These are phyloP conservation scores for Dianthus caryophyllus DNA, from an alignment of 148 eudicot genomes.

Conservation along the genomic window DNA sequence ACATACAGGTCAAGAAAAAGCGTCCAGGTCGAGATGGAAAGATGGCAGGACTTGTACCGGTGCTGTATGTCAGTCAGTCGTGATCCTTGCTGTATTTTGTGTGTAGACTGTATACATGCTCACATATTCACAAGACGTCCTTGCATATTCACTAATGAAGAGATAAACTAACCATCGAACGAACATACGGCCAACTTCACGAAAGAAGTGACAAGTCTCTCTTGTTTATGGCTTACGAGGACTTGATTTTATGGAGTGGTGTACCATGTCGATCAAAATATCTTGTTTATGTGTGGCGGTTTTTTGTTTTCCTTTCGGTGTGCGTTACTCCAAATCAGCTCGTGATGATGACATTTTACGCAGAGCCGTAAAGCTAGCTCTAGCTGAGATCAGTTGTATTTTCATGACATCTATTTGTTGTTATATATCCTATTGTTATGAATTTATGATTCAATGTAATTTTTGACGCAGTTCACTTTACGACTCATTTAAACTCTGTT, in stretches of 20 bases:
- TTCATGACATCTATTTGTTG: too few relatives aligned
- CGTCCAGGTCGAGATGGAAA: constrained; percentile 93
- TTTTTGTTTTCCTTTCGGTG: background rate
- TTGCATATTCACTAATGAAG: background rate
- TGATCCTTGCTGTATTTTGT: constrained; percentile 26
- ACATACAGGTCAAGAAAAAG: constrained; percentile 88
- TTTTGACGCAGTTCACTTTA: background rate
- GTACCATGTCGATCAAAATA: background rate
- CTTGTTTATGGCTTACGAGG: background rate
- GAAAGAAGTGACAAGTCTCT: background rate
- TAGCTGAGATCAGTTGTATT: background rate
- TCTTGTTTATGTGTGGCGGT: background rate
- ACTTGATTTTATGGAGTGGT: background rate
- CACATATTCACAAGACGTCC: background rate
- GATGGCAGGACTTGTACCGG: constrained; percentile 90
- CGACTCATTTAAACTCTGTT: background rate
- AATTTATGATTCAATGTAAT: too few relatives aligned
- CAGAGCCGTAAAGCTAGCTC: background rate
- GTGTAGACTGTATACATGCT: constrained; percentile 8
- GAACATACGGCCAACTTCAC: background rate
- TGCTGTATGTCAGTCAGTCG: constrained; percentile 74
- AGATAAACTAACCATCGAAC: background rate
- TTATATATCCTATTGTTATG: too few relatives aligned
- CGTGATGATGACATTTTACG: too few relatives aligned
- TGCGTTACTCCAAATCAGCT: background rate